Percentiles rank a stretch among this genome's conserved stretches.
Evolutionary conservation across 140 eudicot species (phyloP).

Genomic region (Anethum foeniculum): DNA sequence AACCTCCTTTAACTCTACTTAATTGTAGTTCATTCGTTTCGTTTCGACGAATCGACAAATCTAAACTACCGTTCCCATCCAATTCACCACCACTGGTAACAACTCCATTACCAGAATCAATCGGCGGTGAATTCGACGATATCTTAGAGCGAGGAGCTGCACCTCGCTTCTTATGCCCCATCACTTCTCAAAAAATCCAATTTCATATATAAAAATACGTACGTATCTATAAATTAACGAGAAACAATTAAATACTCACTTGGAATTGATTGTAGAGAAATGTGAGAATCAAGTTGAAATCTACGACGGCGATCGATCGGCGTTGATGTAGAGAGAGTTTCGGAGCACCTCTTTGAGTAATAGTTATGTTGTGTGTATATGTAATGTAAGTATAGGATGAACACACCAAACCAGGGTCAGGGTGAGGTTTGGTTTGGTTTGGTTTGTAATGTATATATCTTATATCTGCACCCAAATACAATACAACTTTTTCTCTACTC

Average conservation of each 20-base stretch:
- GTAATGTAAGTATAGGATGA: neutral
- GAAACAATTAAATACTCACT: neutral
- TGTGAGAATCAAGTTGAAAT: conserved; percentile 7
- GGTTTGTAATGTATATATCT: neutral
- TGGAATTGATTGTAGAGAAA: neutral
- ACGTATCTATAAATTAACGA: neutral
- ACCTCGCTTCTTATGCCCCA: conserved; percentile 90
- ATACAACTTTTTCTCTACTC: neutral
- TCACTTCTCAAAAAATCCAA: conserved; percentile 26
- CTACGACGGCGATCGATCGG: conserved; percentile 10
- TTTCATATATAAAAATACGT: conserved; percentile 14
- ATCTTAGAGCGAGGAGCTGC: conserved; percentile 65
- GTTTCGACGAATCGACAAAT: conserved; percentile 20
- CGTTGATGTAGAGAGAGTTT: neutral
- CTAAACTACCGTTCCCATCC: conserved; percentile 12
- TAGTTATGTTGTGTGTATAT: neutral
- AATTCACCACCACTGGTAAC: conserved; percentile 22
- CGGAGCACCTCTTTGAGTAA: neutral
- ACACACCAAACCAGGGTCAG: neutral
- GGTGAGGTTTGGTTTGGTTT: neutral
- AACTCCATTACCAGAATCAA: conserved; percentile 19
- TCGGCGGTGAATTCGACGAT: conserved; percentile 3
- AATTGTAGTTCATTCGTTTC: conserved; percentile 8
- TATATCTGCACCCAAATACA: neutral
- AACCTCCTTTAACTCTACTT: conserved; percentile 20